Evolutionary conservation across 257 asterid species (phyloP), one percentile per base, ranked within the genome.

Genomic region (Gentiana dahurica): DNA sequence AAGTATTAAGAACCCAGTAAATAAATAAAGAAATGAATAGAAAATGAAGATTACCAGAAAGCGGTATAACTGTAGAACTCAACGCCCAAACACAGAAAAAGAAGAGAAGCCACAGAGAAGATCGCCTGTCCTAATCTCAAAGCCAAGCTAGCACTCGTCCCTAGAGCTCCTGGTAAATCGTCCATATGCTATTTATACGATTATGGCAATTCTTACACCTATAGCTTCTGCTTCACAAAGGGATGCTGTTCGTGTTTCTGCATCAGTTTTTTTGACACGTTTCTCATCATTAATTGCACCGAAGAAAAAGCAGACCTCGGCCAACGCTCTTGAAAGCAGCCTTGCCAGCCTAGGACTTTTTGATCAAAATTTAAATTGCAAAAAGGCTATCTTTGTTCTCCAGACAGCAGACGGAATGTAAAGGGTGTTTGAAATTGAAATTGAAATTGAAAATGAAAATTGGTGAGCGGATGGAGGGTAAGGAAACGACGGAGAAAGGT

Each of bases 31-130:
- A 34, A 4, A 44, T 10, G 45, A 34, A 5, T 0, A 4, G 48
- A 12, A 56, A 43, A 5, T 4, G 6, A 13, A 12, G 62, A 59
- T 74, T 78, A 91, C 98, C 98, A 91, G 86, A 87, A 91, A 68
- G 98, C 77, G 61, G 97, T 88, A 65, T 85, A 92, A 70, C 93
- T 83, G 76, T 85, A 88, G 91, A 92, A 92, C 57, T 89, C 79
- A 57, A 92, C 77, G 67, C 77, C 90, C 68, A 85, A 72, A 70
- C 97, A 92, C 97, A 92, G 88, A 75, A 92, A 92, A 24, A 92
- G 93, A 73, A 92, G 71, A 1, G 98, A 87, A 71, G 95, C 93
- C 70, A 83, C 71, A n/a, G 98, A 87, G 49, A 88, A 87, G 12
- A 79, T 34, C 50, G 90, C 79, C 66, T 92, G 98, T 54, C 95